These are phyloP conservation scores for Pseudopyrenochaeta lycopersici DNA, from an alignment of 2,329 filamentous ascomycete genomes.

Conservation along the genomic window DNA sequence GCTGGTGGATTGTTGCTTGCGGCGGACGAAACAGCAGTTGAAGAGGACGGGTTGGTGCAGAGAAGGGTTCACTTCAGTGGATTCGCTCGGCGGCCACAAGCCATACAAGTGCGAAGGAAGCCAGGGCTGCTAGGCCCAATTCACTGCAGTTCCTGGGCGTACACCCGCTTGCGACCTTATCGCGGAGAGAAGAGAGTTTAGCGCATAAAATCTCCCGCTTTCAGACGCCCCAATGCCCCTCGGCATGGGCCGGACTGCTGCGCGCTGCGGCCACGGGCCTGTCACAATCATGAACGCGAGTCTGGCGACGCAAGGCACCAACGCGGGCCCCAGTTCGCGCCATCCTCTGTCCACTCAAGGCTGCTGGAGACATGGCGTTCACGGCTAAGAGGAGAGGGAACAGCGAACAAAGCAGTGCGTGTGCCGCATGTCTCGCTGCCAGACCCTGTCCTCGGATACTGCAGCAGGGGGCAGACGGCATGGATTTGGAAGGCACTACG, in stretches of 20 bases:
- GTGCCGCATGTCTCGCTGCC: constrained; percentile 5
- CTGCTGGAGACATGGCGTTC: background rate
- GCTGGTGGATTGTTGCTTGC: constrained; percentile 2
- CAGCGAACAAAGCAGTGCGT: background rate
- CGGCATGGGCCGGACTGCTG: constrained; percentile 14
- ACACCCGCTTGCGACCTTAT: constrained; percentile 34
- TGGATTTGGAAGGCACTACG: constrained; percentile 28
- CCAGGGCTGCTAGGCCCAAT: constrained; percentile 24
- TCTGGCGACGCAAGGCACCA: constrained; percentile 16
- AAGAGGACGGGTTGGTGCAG: constrained; percentile 6
- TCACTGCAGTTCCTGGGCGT: constrained; percentile 24
- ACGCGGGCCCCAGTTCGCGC: constrained; percentile 8
- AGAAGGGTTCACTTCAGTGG: constrained; percentile 15
- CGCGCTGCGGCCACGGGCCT: background rate
- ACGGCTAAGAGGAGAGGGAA: background rate
- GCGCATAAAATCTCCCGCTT: constrained; percentile 24
- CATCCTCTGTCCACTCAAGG: background rate
- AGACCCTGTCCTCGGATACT: constrained; percentile 16
- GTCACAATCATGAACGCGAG: background rate
- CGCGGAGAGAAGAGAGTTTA: constrained; percentile 24
- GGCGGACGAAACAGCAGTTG: constrained; percentile 8
- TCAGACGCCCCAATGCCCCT: constrained; percentile 1
- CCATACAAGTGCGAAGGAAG: constrained; percentile 14
- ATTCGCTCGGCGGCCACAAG: constrained; percentile 11
- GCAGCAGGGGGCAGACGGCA: constrained; percentile 19